A percentile compares a stretch with the other conserved stretches of the same genome.
These are phyloP conservation scores for Didymella segeticola DNA, from an alignment of 2,329 filamentous ascomycete species.

Conservation along the genomic window DNA sequence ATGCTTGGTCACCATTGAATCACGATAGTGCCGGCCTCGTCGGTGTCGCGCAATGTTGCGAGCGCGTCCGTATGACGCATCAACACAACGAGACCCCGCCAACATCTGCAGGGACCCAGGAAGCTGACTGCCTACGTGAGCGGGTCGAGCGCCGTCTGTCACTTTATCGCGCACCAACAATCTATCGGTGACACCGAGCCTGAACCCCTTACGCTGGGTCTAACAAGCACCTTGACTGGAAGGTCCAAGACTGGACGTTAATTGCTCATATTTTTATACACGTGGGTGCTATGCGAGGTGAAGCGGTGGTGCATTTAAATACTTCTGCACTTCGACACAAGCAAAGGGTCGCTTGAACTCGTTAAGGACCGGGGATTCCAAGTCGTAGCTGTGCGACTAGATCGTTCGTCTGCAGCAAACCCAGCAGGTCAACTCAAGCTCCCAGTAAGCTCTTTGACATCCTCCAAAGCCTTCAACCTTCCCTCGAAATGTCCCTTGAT, in stretches of 20 bases:
- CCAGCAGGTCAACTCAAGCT: conserved; percentile 18
- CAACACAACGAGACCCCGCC: not conserved
- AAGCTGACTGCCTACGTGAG: not conserved
- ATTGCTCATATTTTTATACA: not conserved
- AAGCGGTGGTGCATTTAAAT: too few relatives aligned
- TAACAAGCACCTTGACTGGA: not conserved
- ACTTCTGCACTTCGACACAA: too few relatives aligned
- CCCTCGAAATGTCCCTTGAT: conserved; percentile 37
- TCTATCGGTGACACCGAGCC: not conserved
- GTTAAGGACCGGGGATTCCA: too few relatives aligned
- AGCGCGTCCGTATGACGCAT: not conserved
- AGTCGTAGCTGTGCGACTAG: not conserved
- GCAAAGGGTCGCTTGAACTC: too few relatives aligned
- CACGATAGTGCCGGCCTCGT: too few relatives aligned
- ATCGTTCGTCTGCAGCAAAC: not conserved
- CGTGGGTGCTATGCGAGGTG: too few relatives aligned
- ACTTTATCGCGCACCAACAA: not conserved
- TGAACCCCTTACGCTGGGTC: not conserved
- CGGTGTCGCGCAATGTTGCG: not conserved
- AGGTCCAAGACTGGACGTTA: not conserved
- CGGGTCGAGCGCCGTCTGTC: not conserved
- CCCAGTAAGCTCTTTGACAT: conserved; percentile 45
- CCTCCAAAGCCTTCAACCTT: conserved; percentile 45
- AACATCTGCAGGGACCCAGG: not conserved
- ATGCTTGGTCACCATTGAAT: not conserved